Evolutionary conservation across 371 early-diverging fungal species (phyloP).

Genomic region (Zychaea mexicana): DNA sequence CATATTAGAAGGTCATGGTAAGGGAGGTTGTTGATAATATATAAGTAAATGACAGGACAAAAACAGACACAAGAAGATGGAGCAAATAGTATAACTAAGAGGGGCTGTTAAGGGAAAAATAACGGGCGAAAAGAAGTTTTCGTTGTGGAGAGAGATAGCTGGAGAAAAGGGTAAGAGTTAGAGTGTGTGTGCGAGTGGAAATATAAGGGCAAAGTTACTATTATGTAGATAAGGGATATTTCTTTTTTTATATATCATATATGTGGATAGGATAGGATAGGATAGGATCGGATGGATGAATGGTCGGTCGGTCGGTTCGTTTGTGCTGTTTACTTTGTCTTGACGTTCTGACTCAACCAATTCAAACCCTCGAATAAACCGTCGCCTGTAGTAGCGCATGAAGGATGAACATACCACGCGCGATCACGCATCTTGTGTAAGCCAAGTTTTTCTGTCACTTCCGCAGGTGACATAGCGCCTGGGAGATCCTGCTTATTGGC

Average conservation of each 20-base stretch:
- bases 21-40: conserved; percentile 4
- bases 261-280: too few species aligned
- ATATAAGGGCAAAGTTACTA: background rate
- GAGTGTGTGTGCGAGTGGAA: background rate
- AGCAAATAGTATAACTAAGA: conserved; percentile 1
- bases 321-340: conserved; percentile 57
- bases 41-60: conserved; percentile 2
- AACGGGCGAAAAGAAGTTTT: background rate
- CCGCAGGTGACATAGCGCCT: conserved; percentile 77
- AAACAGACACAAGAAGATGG: background rate
- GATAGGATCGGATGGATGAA: too few species aligned
- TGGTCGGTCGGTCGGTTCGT: too few species aligned
- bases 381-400: conserved; percentile 87
- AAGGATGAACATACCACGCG: conserved; percentile 85
- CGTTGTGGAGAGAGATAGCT: background rate
- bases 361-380: conserved; percentile 87
- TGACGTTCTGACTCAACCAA: conserved; percentile 89
- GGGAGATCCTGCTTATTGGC: conserved; percentile 91
- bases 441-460: conserved; percentile 80
- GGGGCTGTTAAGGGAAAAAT: background rate
- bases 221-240: background rate
- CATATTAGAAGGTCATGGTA: background rate
- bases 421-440: conserved; percentile 77
- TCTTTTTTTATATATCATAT: background rate
- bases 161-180: background rate